Evolutionary conservation across 352 stramenopile genomes (phyloP).

Genomic region (Achlya hypogyna): DNA sequence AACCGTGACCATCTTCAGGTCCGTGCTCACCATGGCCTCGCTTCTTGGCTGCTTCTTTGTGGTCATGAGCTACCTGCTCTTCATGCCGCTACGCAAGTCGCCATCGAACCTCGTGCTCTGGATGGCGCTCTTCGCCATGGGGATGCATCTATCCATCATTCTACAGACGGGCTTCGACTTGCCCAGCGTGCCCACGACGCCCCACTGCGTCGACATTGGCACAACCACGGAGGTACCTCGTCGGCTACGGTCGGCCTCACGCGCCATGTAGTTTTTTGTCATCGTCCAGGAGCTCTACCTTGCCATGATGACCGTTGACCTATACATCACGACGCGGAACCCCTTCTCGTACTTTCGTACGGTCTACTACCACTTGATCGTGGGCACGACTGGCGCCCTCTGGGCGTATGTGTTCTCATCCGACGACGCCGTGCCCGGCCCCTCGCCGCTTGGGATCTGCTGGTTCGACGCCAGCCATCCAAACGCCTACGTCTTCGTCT

Average conservation of each 20-base stretch:
- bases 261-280: constrained; percentile 43
- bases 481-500: constrained; percentile 15
- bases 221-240: not conserved
- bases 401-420: constrained; percentile 45
- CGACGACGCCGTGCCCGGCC: constrained; percentile 28
- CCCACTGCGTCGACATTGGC: constrained; percentile 12
- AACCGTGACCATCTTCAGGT: constrained; percentile 1
- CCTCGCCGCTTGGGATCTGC: constrained; percentile 76
- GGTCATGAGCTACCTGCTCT: constrained; percentile 67
- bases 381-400: constrained; percentile 45
- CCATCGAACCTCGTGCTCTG: constrained; percentile 71
- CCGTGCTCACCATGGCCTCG: constrained; percentile 33
- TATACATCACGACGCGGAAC: constrained; percentile 84
- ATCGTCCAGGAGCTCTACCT: constrained; percentile 78
- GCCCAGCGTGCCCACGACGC: not conserved
- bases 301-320: constrained; percentile 75
- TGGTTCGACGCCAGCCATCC: constrained; percentile 39
- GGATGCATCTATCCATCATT: constrained; percentile 67
- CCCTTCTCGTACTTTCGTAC: constrained; percentile 69
- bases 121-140: constrained; percentile 70
- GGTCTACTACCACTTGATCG: constrained; percentile 54
- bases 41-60: constrained; percentile 70
- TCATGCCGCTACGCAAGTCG: constrained; percentile 70
- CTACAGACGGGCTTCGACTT: constrained; percentile 41
- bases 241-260: not conserved